Percentiles rank a stretch among this genome's conserved stretches.
Conservation (phyloP, 495 filamentous ascomycete genomes). For the Aspergillus leporis region DNA sequence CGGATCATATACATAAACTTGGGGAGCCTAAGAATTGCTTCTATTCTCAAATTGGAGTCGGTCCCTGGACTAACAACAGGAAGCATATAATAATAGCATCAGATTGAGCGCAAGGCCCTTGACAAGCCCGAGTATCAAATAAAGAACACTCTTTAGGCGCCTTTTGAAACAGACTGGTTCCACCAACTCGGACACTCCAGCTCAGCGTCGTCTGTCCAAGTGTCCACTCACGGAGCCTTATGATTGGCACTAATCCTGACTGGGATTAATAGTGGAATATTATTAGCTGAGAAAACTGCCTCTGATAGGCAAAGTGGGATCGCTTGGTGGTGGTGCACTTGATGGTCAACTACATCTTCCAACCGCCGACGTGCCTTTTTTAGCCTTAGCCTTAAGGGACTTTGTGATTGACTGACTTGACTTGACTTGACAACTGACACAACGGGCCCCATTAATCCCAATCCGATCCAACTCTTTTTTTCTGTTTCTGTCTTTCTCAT, state of each 20-base stretch:
- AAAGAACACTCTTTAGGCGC: conserved; percentile 15
- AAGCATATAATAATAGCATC: conserved; percentile 1
- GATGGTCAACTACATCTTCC: not conserved
- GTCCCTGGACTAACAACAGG: not conserved
- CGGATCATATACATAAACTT: not conserved
- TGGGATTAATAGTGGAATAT: conserved; percentile 4
- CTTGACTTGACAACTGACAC: conserved; percentile 9
- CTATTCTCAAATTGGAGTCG: not conserved
- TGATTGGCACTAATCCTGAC: conserved; percentile 13
- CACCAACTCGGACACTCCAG: conserved; percentile 13
- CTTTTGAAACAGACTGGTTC: conserved; percentile 23
- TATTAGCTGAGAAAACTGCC: not conserved
- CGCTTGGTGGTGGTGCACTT: not conserved
- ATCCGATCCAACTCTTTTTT: not conserved
- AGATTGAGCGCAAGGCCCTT: not conserved
- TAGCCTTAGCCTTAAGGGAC: not conserved
- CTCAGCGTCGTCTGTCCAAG: not conserved
- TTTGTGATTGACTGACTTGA: conserved; percentile 3
- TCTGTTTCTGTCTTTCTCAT: conserved; percentile 5
- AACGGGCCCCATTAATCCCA: not conserved
- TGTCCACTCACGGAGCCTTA: conserved; percentile 7
- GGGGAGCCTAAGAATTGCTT: not conserved
- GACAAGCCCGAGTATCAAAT: conserved; percentile 2
- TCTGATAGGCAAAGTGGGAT: conserved; percentile 1
- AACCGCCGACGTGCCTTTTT: conserved; percentile 5